Evolutionary conservation across 164 flowering plant species (phyloP).

Genomic region (Nymphaea thermarum): DNA sequence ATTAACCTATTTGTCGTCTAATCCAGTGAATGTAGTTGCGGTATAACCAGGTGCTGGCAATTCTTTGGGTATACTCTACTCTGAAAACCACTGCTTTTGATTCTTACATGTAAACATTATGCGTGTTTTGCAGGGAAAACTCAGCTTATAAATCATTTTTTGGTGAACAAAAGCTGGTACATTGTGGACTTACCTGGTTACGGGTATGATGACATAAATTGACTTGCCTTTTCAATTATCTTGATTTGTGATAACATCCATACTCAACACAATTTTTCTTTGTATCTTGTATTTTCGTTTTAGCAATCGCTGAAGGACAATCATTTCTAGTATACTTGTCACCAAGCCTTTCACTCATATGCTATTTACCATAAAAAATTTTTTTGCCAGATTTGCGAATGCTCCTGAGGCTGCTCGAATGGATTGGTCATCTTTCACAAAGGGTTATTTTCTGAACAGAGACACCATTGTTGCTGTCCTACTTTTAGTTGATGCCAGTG

Average conservation of each 20-base stretch:
- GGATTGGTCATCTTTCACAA: constrained; percentile 92
- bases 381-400: constrained; percentile 61
- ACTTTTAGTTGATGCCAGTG: constrained; percentile 85
- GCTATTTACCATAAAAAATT: background rate
- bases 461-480: constrained; percentile 64
- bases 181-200: constrained; percentile 96
- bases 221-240: no score
- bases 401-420: constrained; percentile 73
- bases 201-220: constrained; percentile 32
- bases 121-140: constrained; percentile 65
- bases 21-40: no score
- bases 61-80: no score
- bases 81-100: background rate
- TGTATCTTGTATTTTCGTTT: background rate
- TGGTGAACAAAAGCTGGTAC: constrained; percentile 89
- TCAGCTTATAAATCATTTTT: constrained; percentile 90
- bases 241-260: background rate
- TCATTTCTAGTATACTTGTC: no score
- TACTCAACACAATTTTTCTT: background rate
- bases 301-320: no score
- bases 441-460: constrained; percentile 85
- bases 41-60: no score
- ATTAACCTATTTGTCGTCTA: no score
- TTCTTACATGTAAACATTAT: constrained; percentile 1
- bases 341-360: no score